Evolutionary conservation across 139 green algal genomes (phyloP).

Genomic region (Auxenochlorella pyrenoidosa): DNA sequence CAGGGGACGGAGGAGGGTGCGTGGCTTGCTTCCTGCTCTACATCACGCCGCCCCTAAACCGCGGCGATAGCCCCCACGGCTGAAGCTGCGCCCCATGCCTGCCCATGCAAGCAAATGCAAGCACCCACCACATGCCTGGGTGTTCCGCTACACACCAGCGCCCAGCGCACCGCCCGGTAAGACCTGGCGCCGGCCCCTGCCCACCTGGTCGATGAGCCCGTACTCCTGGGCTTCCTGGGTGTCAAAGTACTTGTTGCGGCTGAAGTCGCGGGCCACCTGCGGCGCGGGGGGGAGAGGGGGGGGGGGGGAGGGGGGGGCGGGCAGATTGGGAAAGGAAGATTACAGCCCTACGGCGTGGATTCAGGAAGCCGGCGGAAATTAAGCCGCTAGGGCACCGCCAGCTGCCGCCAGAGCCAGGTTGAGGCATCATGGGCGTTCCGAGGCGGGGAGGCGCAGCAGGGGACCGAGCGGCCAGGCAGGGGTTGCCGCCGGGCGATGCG

Average conservation of each 20-base stretch:
- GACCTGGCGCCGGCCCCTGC: too few relatives aligned
- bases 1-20: neutral
- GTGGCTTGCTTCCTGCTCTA: neutral
- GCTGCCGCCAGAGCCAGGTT: too few relatives aligned
- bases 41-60: neutral
- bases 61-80: neutral
- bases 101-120: neutral
- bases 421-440: too few relatives aligned
- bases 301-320: neutral
- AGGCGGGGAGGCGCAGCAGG: too few relatives aligned
- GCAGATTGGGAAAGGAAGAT: too few relatives aligned
- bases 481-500: too few relatives aligned
- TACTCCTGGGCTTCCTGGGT: slow-evolving; percentile 81
- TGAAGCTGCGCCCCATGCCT: neutral
- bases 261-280: slow-evolving; percentile 69
- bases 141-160: neutral
- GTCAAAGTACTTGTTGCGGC: slow-evolving; percentile 78
- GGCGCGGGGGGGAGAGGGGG: neutral
- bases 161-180: too few relatives aligned
- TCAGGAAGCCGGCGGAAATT: too few relatives aligned
- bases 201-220: slow-evolving; percentile 75
- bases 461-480: too few relatives aligned
- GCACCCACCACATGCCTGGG: neutral
- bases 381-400: too few relatives aligned
- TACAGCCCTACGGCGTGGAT: too few relatives aligned